A percentile compares a stretch with the other conserved stretches of the same genome.
phyloP scores from a whole-genome alignment of 176 grass and related monocot genomes.

The Bromus sterilis region DNA sequence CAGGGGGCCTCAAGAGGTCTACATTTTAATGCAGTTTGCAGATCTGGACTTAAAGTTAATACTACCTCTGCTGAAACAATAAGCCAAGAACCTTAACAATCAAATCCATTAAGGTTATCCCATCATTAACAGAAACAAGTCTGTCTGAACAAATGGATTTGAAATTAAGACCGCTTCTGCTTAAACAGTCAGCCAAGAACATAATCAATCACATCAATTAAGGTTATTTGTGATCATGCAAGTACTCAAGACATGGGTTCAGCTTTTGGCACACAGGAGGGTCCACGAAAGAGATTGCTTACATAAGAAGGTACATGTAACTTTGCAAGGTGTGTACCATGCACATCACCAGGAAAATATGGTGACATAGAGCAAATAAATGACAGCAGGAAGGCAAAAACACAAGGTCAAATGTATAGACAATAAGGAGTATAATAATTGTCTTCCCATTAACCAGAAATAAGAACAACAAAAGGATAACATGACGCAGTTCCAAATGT shows the following conservation, averaged over 20 bases:
- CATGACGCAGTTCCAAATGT: background rate
- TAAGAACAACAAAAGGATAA: background rate
- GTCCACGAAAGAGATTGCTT: background rate
- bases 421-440: background rate
- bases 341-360: background rate
- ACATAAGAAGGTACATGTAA: conserved; percentile 5
- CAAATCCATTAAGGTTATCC: no score
- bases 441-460: background rate
- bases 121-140: background rate
- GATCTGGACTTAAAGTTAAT: background rate
- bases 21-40: background rate
- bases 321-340: background rate
- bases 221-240: background rate
- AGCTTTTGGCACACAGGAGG: background rate
- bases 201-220: background rate
- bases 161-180: background rate
- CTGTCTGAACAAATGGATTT: background rate
- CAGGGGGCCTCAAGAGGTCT: background rate
- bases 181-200: background rate
- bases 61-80: background rate
- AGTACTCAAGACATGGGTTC: background rate
- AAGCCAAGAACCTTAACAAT: background rate
- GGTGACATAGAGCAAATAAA: background rate
- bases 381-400: background rate
- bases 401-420: background rate